A percentile compares a stretch with the other conserved stretches of the same genome.
phyloP scores from a whole-genome alignment of 2,329 filamentous ascomycete species.

The Elsinoe ampelina region DNA sequence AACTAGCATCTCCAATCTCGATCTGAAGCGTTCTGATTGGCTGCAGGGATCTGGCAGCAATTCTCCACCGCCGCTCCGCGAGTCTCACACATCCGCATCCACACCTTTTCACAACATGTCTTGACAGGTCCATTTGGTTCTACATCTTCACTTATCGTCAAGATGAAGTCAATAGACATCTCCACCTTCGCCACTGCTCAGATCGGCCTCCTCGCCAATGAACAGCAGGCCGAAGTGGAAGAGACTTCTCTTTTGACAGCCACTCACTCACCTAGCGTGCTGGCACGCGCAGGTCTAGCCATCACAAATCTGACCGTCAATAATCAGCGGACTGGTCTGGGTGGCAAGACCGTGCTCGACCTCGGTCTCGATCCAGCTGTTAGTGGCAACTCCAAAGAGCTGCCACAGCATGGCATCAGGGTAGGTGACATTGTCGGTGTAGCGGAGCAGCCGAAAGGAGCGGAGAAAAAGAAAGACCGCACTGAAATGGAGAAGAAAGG shows the following conservation, averaged over 20 bases:
- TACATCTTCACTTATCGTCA: not conserved
- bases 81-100: not conserved
- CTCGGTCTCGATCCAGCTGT: slow-evolving; percentile 65
- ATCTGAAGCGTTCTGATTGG: not conserved
- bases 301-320: slow-evolving; percentile 65
- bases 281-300: slow-evolving; percentile 70
- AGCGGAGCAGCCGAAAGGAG: slow-evolving; percentile 62
- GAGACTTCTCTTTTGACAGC: slow-evolving; percentile 61
- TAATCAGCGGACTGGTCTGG: slow-evolving; percentile 77
- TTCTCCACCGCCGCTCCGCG: not conserved
- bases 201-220: slow-evolving; percentile 58
- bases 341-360: slow-evolving; percentile 83
- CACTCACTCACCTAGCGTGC: slow-evolving; percentile 56
- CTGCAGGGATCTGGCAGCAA: not conserved
- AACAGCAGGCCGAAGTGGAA: slow-evolving; percentile 62
- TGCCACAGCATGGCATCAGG: slow-evolving; percentile 67
- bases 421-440: slow-evolving; percentile 71
- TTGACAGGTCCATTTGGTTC: not conserved
- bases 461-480: slow-evolving; percentile 62
- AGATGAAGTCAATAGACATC: slow-evolving; percentile 38
- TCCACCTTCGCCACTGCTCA: slow-evolving; percentile 62
- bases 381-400: slow-evolving; percentile 33
- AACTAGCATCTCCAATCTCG: not conserved
- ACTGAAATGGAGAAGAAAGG: slow-evolving; percentile 61
- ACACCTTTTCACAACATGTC: not conserved